Evolutionary conservation across 73 alveolate species (phyloP), one percentile per base, ranked within the genome.

Genomic region (Blepharisma stoltei): DNA sequence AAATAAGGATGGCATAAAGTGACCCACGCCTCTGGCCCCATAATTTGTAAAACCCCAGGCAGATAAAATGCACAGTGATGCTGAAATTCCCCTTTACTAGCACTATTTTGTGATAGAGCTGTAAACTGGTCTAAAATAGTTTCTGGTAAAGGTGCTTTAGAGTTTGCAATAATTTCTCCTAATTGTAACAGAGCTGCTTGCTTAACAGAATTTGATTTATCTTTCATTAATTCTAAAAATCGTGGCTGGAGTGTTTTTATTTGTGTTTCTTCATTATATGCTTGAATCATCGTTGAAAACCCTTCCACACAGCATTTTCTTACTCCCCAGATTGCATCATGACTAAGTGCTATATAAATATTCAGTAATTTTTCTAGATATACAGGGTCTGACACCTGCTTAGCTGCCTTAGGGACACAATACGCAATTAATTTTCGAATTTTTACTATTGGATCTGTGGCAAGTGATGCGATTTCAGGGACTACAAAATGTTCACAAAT

Each of bases 261-360:
- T 44, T 81, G 77, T 6, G 80, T 68, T 47, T 86, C 86, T n/a
- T 78, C 85, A 4, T 90, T 81, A 37, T 90, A 78, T 6, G 85
- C 70, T 21, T 76, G 75, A 14, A 95, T 67, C 11, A 93, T 83
- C 46, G 70, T 85, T 6, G 93, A 89, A 25, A 93, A 81, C 20
- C 76, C 78, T 70, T 93, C 98, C 8, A 88, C 96, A 55, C 95
- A 89, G 4, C 95, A 87, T 66, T 88, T 89, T 70, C 98, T 88
- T 23, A 93, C 92, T 9, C 93, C 93, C 98, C 98, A 93, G 20
- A 82, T 80, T 25, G 79, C 54, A 78, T 93, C 98, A 80, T 77
- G 54, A 47, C 93, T 9, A 9, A 60, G 73, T 25, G 78, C 76
- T 71, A 52, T 65, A 75, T 76, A 88, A 11, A 88, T 81, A 48